A percentile compares a stretch with the other conserved stretches of the same genome.
Conservation (phyloP, 73 alveolate species). For the Uronychia setigera region DNA sequence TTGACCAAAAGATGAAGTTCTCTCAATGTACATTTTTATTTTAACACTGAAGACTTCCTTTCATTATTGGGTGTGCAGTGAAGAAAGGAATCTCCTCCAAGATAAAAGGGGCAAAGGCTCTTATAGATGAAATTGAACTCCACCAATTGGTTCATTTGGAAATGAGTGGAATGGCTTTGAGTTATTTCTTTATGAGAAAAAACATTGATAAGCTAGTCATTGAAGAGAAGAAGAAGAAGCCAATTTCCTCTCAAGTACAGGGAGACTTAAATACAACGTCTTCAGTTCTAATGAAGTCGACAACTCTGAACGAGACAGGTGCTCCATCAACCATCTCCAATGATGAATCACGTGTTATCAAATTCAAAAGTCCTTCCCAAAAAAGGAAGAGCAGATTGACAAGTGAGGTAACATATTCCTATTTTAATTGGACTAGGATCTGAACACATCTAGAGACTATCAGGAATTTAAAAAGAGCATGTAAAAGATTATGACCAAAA, state of each 20-base stretch:
- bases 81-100: neutral
- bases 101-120: neutral
- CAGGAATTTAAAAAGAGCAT: neutral
- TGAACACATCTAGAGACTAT: neutral
- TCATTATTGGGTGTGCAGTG: neutral
- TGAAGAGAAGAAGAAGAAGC: too few relatives aligned
- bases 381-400: neutral
- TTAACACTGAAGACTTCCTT: neutral
- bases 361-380: too few relatives aligned
- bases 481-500: neutral
- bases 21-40: neutral
- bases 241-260: too few relatives aligned
- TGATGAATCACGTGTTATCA: too few relatives aligned
- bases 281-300: too few relatives aligned
- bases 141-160: neutral
- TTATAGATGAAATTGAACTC: neutral
- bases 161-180: neutral
- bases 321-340: too few relatives aligned
- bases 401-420: neutral
- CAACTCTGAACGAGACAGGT: too few relatives aligned
- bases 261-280: too few relatives aligned
- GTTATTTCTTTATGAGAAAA: too few relatives aligned
- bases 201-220: too few relatives aligned
- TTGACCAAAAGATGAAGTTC: slow-evolving; percentile 4
- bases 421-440: neutral